These are phyloP conservation scores for Cyclotella cryptica DNA, from an alignment of 108 stramenopile species.

Conservation along the genomic window DNA sequence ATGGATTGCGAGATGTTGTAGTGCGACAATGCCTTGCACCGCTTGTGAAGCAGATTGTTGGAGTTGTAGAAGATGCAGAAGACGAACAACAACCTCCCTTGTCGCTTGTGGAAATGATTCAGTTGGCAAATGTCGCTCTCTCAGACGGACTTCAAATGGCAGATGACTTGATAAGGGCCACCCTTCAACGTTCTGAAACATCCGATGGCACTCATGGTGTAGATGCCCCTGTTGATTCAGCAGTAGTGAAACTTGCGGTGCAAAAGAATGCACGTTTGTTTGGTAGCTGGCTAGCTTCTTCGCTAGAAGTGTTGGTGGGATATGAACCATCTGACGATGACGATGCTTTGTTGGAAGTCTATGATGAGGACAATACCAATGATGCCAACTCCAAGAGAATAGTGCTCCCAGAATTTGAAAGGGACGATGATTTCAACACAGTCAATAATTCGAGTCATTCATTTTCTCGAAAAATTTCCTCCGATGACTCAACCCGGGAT, in stretches of 20 bases:
- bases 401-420: constrained; percentile 29
- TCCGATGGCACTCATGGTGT: constrained; percentile 28
- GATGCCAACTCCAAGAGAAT: constrained; percentile 10
- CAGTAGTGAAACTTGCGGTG: constrained; percentile 75
- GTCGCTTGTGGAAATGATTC: constrained; percentile 58
- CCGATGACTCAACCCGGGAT: constrained; percentile 13
- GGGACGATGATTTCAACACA: constrained; percentile 30
- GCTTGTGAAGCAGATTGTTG: constrained; percentile 51
- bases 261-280: constrained; percentile 68
- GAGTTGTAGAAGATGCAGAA: constrained; percentile 28
- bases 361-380: constrained; percentile 29
- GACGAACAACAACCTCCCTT: constrained; percentile 29
- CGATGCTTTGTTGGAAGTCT: constrained; percentile 43
- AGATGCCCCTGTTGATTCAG: constrained; percentile 55
- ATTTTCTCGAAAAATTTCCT: constrained; percentile 15
- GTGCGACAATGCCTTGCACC: constrained; percentile 75
- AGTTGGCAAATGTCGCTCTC: constrained; percentile 73
- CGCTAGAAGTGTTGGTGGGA: constrained; percentile 75
- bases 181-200: constrained; percentile 46
- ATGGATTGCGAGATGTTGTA: constrained; percentile 58
- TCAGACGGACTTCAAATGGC: constrained; percentile 85
- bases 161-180: constrained; percentile 82
- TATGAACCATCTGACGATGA: constrained; percentile 60
- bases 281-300: constrained; percentile 76
- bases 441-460: neutral